A percentile compares a stretch with the other conserved stretches of the same genome.
phyloP scores from a whole-genome alignment of 768 basidiomycete genomes.

The Solioccasus polychromus region DNA sequence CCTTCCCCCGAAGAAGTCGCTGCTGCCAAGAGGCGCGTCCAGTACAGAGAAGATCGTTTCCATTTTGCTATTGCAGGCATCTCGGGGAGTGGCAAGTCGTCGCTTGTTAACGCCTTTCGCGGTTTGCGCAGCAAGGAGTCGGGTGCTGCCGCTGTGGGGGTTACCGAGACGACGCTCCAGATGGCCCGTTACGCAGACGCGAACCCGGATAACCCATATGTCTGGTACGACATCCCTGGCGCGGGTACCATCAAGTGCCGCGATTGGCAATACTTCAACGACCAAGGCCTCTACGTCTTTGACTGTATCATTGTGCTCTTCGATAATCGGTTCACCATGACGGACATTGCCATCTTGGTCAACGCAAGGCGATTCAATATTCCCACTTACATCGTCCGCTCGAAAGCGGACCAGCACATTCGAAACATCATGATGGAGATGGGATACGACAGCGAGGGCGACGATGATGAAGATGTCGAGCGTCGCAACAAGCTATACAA shows the following conservation, averaged over 20 bases:
- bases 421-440: slow-evolving; percentile 16
- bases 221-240: slow-evolving; percentile 25
- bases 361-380: slow-evolving; percentile 17
- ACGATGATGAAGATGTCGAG: slow-evolving; percentile 9
- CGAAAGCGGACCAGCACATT: slow-evolving; percentile 23
- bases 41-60: slow-evolving; percentile 26
- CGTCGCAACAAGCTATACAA: slow-evolving; percentile 10
- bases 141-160: slow-evolving; percentile 16
- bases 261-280: slow-evolving; percentile 24
- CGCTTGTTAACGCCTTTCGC: slow-evolving; percentile 36
- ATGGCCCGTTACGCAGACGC: slow-evolving; percentile 15
- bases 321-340: slow-evolving; percentile 23
- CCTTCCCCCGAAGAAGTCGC: slow-evolving; percentile 12
- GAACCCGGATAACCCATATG: slow-evolving; percentile 11
- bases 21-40: slow-evolving; percentile 17
- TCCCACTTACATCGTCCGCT: slow-evolving; percentile 22
- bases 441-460: slow-evolving; percentile 19
- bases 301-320: slow-evolving; percentile 23
- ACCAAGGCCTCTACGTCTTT: slow-evolving; percentile 24
- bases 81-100: slow-evolving; percentile 37
- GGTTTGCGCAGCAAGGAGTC: slow-evolving; percentile 24
- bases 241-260: slow-evolving; percentile 18
- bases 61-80: slow-evolving; percentile 36
- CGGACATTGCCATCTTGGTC: slow-evolving; percentile 18
- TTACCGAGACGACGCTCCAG: slow-evolving; percentile 18